Evolutionary conservation across 257 asterid genomes (phyloP), one percentile per base, ranked within the genome.

Genomic region (Ballota nigra): DNA sequence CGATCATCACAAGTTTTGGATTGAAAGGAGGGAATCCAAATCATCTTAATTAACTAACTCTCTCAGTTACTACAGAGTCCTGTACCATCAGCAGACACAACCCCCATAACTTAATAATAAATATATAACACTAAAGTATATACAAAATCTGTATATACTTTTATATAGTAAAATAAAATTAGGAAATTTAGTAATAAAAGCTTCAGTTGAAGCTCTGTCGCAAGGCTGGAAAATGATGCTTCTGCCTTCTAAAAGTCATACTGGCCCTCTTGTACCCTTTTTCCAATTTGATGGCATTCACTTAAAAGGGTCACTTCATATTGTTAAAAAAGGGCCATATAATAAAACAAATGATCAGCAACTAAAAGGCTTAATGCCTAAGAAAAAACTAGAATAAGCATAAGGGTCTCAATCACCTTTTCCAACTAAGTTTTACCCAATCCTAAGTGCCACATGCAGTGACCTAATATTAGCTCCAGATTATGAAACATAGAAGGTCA

Each of bases 211-310:
- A 43, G 22, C 65, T 41, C 52, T 64, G 64, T 29, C 47, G 24
- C 23, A 45, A 57, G 47, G n/a, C 28, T 64, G 64, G 41, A 47
- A 69, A 76, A 12, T 31, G 64, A 43, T 40, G 68, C 68, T 66
- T 59, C 69, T 47, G 41, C 15, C 19, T 45, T 47, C 26, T 23
- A 8, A 41, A 28, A 31, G 9, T 8, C 24, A 53, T 8, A 61
- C 28, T 34, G 4, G 38, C 53, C 56, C 34, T 60, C 60, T 22
- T 26, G 19, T 24, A 34, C 23, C 47, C 19, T 19, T 9, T 69
- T 52, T 63, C 51, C 61, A 38, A 51, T 49, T 40, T 59, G 26
- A 1, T 20, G 29, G 10, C 52, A 53, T 56, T 66, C 63, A 51
- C 40, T 47, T 71, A 40, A 59, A 9, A 70, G 29, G 52, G 49